These are phyloP conservation scores for Cytospora schulzeri DNA, from an alignment of 2,329 filamentous ascomycete genomes.

Conservation along the genomic window DNA sequence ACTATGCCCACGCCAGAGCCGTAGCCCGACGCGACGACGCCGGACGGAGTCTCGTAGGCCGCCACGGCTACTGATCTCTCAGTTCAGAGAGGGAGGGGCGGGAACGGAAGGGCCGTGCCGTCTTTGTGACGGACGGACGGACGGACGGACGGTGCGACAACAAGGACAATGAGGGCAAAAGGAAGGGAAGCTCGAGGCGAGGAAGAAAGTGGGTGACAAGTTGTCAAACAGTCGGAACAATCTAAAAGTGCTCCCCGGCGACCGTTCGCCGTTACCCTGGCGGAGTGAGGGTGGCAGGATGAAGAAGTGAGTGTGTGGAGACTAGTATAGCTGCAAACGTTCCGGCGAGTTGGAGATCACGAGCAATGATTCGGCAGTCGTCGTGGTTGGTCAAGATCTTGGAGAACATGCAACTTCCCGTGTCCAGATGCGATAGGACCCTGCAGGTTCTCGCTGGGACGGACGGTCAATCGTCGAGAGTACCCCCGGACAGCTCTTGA, in stretches of 20 bases:
- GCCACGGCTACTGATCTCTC: conserved; percentile 38
- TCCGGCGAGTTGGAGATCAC: conserved; percentile 14
- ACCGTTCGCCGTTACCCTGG: conserved; percentile 8
- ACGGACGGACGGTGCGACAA: conserved; percentile 10
- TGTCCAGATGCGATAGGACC: neutral
- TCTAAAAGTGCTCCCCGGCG: neutral
- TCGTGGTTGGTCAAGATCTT: conserved; percentile 19
- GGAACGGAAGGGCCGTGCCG: conserved; percentile 17
- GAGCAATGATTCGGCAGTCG: conserved; percentile 4
- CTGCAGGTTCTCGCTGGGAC: neutral
- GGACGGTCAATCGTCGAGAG: neutral
- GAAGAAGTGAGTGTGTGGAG: conserved; percentile 6
- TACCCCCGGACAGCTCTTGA: neutral
- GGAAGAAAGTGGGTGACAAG: neutral
- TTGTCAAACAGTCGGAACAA: conserved; percentile 1
- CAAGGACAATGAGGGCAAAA: neutral
- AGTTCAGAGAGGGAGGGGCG: conserved; percentile 32
- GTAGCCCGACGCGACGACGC: conserved; percentile 27
- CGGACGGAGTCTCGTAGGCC: conserved; percentile 37
- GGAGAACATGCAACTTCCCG: conserved; percentile 12
- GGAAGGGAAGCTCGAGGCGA: neutral
- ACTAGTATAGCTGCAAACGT: conserved; percentile 15
- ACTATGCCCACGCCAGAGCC: conserved; percentile 27
- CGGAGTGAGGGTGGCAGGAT: neutral
- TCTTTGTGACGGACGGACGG: neutral